Evolutionary conservation across 306 rosid species (phyloP).

Genomic region (Vachellia collinsii): DNA sequence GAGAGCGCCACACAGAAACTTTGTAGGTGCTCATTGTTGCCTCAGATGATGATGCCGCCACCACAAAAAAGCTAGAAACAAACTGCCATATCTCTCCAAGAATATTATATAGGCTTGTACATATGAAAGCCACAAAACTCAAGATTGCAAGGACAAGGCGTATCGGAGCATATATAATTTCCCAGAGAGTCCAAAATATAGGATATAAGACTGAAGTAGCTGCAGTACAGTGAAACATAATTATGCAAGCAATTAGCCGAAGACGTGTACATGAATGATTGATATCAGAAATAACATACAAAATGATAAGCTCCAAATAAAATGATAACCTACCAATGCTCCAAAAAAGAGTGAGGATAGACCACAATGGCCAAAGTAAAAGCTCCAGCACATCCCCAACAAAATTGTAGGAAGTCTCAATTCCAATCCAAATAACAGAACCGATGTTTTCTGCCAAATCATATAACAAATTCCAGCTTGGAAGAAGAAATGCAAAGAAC

Average conservation of each 20-base stretch:
- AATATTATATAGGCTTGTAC: constrained; percentile 40
- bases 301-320: constrained; percentile 31
- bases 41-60: constrained; percentile 80
- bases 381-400: constrained; percentile 68
- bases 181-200: constrained; percentile 71
- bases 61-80: constrained; percentile 55
- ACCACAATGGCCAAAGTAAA: constrained; percentile 74
- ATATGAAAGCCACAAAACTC: constrained; percentile 54
- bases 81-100: constrained; percentile 63
- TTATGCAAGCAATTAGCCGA: constrained; percentile 28
- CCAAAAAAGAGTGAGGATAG: constrained; percentile 58
- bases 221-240: constrained; percentile 51
- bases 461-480: constrained; percentile 56
- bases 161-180: constrained; percentile 73
- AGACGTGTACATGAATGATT: constrained; percentile 12
- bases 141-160: constrained; percentile 57
- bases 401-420: constrained; percentile 54
- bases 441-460: constrained; percentile 54
- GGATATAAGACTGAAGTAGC: constrained; percentile 73
- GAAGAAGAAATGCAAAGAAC: constrained; percentile 72
- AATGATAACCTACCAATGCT: constrained; percentile 70
- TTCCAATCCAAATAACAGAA: constrained; percentile 66
- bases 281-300: constrained; percentile 10
- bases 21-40: constrained; percentile 63
- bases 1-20: constrained; percentile 86